Percentiles rank a stretch among this genome's conserved stretches.
Conservation (phyloP, 148 eudicot species). For the Chenopodium suecicum region DNA sequence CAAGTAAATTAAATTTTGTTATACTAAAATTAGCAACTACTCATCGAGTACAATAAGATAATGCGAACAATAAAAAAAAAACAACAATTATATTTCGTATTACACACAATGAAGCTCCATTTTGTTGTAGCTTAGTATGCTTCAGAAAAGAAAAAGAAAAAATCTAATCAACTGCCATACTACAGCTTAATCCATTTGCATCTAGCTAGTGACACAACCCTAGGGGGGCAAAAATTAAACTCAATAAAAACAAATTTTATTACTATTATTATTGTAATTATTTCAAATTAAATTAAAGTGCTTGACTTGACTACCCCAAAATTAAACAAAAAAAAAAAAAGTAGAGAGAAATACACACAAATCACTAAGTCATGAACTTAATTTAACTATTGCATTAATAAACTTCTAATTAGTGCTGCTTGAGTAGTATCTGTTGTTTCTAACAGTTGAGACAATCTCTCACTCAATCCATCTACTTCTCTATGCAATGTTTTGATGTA, state of each 20-base stretch:
- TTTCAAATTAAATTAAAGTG: not conserved
- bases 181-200: conserved; percentile 23
- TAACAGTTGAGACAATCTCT: conserved; percentile 36
- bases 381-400: conserved; percentile 29
- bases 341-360: not conserved
- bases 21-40: not conserved
- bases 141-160: not conserved
- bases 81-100: not conserved
- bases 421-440: conserved; percentile 36
- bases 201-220: conserved; percentile 27
- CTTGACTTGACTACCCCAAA: too few species aligned
- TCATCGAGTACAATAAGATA: not conserved
- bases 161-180: conserved; percentile 22
- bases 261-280: not conserved
- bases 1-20: not conserved
- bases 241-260: not conserved
- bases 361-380: too few species aligned
- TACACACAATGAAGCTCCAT: conserved; percentile 12
- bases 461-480: conserved; percentile 44
- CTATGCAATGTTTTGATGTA: conserved; percentile 46
- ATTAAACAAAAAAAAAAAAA: not conserved
- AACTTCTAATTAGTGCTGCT: conserved; percentile 37
- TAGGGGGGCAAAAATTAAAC: conserved; percentile 9
- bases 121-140: not conserved
- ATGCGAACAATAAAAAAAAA: not conserved